Percentiles rank a stretch among this genome's conserved stretches.
phyloP scores from a whole-genome alignment of 1,284 basidiomycete species.

The Anthracocystis panici-leucophaei region DNA sequence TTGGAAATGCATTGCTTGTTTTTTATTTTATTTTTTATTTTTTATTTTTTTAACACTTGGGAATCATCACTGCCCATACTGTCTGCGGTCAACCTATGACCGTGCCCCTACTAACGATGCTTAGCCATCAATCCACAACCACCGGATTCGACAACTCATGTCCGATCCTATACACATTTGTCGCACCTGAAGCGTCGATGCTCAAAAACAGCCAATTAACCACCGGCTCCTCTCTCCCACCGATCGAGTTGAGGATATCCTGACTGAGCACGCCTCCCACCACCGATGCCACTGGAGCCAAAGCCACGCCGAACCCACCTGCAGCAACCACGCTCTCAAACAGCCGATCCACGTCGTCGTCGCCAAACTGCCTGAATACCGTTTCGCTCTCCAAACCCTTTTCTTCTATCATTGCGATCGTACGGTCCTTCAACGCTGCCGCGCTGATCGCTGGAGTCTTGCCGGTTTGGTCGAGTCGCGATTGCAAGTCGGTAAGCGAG shows the following conservation, averaged over 20 bases:
- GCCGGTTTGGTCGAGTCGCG: not conserved
- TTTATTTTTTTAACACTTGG: too few species aligned
- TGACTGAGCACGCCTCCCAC: constrained; percentile 93
- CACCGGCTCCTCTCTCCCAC: constrained; percentile 88
- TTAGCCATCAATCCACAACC: constrained; percentile 12
- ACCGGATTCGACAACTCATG: not conserved
- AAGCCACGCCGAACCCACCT: constrained; percentile 80
- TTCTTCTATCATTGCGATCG: constrained; percentile 20
- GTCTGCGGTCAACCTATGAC: not conserved
- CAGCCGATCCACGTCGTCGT: constrained; percentile 16
- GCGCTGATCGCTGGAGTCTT: constrained; percentile 9
- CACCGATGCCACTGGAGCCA: constrained; percentile 82
- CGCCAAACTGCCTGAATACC: constrained; percentile 8
- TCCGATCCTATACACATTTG: constrained; percentile 24
- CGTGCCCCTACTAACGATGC: too few species aligned
- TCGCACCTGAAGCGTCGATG: constrained; percentile 71
- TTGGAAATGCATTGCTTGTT: too few species aligned
- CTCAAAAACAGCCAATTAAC: constrained; percentile 93
- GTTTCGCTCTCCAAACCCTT: constrained; percentile 26
- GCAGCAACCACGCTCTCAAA: constrained; percentile 21
- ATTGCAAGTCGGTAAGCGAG: constrained; percentile 25
- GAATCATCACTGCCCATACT: too few species aligned
- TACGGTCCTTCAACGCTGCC: constrained; percentile 11
- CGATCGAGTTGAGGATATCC: constrained; percentile 91
- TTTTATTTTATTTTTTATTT: too few species aligned